Percentiles rank a stretch among this genome's conserved stretches.
These are phyloP conservation scores for Ailanthus altissimus DNA, from an alignment of 345 rosid genomes.

Conservation along the genomic window DNA sequence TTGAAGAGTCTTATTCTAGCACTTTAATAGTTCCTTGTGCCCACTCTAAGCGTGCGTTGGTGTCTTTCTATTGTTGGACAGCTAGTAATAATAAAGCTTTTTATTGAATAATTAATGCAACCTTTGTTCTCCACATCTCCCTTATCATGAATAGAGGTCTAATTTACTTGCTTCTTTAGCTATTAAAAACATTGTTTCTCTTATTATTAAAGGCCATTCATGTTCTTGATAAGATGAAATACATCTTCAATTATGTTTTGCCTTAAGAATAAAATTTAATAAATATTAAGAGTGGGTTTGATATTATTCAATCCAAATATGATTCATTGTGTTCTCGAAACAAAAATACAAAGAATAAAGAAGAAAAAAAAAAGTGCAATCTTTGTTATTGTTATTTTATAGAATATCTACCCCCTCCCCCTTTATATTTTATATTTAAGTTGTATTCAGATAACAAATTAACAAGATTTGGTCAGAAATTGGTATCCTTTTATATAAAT, in stretches of 20 bases:
- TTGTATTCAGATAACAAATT: not conserved
- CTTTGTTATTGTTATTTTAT: not conserved
- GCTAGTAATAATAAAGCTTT: not conserved
- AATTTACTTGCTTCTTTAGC: not conserved
- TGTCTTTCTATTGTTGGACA: not conserved
- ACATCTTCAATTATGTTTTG: not conserved
- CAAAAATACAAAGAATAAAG: too few species aligned
- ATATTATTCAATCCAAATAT: not conserved
- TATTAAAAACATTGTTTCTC: not conserved
- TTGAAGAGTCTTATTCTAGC: not conserved
- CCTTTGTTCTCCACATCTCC: not conserved
- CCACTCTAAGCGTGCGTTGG: not conserved
- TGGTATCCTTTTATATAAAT: not conserved
- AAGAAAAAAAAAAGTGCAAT: too few species aligned
- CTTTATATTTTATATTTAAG: not conserved
- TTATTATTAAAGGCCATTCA: not conserved
- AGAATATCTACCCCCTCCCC: not conserved
- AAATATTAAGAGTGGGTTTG: too few species aligned
- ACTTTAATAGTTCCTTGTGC: not conserved
- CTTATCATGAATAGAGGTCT: not conserved
- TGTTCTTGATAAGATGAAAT: conserved; percentile 4
- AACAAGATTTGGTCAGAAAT: not conserved
- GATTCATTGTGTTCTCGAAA: not conserved
- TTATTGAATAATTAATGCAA: not conserved
- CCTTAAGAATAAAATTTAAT: not conserved